Conservation (phyloP, 2,329 filamentous ascomycete genomes). For the Herpomyces periplanetae region DNA sequence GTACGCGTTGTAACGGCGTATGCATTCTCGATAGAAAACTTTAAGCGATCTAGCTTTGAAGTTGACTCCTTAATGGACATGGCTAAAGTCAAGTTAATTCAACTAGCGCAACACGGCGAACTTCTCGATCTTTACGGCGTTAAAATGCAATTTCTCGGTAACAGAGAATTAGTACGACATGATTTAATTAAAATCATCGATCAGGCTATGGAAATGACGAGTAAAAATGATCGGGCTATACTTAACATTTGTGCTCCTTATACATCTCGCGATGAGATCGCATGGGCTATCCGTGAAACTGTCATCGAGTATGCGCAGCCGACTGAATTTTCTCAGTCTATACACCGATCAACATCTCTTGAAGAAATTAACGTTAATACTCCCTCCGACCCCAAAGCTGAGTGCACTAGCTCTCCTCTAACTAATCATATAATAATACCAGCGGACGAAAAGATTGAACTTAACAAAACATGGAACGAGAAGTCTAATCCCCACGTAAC, state of each 20-base stretch:
- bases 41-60: slow-evolving; percentile 80
- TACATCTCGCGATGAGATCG: slow-evolving; percentile 79
- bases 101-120: slow-evolving; percentile 69
- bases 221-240: slow-evolving; percentile 32
- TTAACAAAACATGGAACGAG: slow-evolving; percentile 3
- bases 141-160: slow-evolving; percentile 43
- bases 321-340: slow-evolving; percentile 5
- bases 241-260: slow-evolving; percentile 95
- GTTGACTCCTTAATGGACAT: slow-evolving; percentile 92
- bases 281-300: slow-evolving; percentile 46
- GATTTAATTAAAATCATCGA: slow-evolving; percentile 71
- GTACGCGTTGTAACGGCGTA: slow-evolving; percentile 93
- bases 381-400: slow-evolving; percentile 8
- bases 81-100: slow-evolving; percentile 69
- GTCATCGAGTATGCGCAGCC: slow-evolving; percentile 26
- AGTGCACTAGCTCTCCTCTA: slow-evolving; percentile 7
- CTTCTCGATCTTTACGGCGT: slow-evolving; percentile 73
- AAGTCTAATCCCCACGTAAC: slow-evolving; percentile 5
- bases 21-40: slow-evolving; percentile 96
- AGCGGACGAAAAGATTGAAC: background rate
- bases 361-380: slow-evolving; percentile 6
- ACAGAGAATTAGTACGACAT: slow-evolving; percentile 38
- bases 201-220: slow-evolving; percentile 46
- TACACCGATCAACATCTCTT: slow-evolving; percentile 3
- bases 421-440: slow-evolving; percentile 3